Evolutionary conservation across 164 flowering plant species (phyloP).

Genomic region (Stephania yunnanensis): DNA sequence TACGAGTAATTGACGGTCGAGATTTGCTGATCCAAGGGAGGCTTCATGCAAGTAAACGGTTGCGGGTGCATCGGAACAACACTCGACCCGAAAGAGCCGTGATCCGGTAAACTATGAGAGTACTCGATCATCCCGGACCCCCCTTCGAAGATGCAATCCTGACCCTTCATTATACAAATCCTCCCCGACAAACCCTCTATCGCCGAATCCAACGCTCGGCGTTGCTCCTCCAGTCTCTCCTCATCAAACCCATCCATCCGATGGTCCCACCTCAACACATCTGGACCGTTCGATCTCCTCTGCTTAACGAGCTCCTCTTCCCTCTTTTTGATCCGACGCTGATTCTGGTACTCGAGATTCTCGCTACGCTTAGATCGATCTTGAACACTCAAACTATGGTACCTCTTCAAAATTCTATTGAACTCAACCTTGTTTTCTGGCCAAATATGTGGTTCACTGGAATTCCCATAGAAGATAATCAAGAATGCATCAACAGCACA

Average conservation of each 20-base stretch:
- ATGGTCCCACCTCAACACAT: conserved; percentile 14
- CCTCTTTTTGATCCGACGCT: conserved; percentile 12
- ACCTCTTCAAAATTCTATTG: conserved; percentile 17
- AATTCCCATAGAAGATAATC: conserved; percentile 27
- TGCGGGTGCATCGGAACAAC: too few species aligned
- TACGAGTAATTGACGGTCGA: too few species aligned
- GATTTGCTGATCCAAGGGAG: too few species aligned
- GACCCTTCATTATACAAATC: conserved; percentile 1
- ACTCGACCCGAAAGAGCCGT: neutral
- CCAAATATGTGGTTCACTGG: conserved; percentile 20
- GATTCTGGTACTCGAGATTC: conserved; percentile 14
- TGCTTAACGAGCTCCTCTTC: conserved; percentile 12
- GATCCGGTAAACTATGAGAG: neutral
- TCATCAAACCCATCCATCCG: conserved; percentile 6
- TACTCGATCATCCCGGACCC: neutral
- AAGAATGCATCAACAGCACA: conserved; percentile 39
- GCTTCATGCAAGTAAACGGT: too few species aligned
- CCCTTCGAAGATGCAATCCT: neutral
- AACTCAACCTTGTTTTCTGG: conserved; percentile 20
- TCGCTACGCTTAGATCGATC: conserved; percentile 5
- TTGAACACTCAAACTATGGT: neutral
- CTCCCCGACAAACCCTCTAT: conserved; percentile 6
- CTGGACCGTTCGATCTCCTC: conserved; percentile 1
- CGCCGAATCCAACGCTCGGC: conserved; percentile 6
- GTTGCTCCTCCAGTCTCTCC: conserved; percentile 11